Conservation (phyloP, 164 flowering plant genomes). For the Amborella trichopoda region DNA sequence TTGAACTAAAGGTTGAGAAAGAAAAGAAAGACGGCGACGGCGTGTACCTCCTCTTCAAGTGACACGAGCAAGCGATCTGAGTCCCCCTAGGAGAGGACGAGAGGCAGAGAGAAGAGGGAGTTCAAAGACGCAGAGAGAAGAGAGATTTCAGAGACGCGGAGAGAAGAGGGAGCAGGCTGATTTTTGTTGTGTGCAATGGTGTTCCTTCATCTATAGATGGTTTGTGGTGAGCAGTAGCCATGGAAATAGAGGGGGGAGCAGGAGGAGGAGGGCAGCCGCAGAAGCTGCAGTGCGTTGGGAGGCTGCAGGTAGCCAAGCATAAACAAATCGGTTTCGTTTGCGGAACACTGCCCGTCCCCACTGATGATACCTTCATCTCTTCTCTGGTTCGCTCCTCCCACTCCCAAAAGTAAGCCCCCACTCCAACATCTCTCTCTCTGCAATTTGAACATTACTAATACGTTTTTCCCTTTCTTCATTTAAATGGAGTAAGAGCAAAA, state of each 20-base stretch:
- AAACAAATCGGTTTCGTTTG: constrained; percentile 67
- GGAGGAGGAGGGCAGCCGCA: constrained; percentile 1
- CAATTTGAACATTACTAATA: not conserved
- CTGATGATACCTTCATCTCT: constrained; percentile 60
- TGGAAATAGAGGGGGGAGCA: not conserved
- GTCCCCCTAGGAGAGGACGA: not conserved
- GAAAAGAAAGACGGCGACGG: too few species aligned
- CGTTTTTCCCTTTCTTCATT: not conserved
- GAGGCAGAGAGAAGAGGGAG: not conserved
- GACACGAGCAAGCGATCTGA: not conserved
- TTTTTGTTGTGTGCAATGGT: too few species aligned
- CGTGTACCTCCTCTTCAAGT: not conserved
- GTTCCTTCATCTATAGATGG: too few species aligned
- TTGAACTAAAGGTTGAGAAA: too few species aligned
- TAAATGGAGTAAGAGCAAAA: not conserved
- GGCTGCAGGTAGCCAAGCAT: constrained; percentile 49
- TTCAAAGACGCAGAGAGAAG: not conserved
- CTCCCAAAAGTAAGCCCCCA: constrained; percentile 35
- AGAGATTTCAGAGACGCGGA: not conserved
- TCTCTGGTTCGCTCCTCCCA: constrained; percentile 49
- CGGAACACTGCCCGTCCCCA: constrained; percentile 82
- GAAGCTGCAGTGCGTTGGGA: constrained; percentile 71
- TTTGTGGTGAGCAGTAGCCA: not conserved
- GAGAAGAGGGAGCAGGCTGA: too few species aligned
- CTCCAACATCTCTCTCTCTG: too few species aligned